Percentiles rank a stretch among this genome's conserved stretches.
Evolutionary conservation across 2,329 filamentous ascomycete species (phyloP).

Genomic region (Colletotrichum brevisporum): DNA sequence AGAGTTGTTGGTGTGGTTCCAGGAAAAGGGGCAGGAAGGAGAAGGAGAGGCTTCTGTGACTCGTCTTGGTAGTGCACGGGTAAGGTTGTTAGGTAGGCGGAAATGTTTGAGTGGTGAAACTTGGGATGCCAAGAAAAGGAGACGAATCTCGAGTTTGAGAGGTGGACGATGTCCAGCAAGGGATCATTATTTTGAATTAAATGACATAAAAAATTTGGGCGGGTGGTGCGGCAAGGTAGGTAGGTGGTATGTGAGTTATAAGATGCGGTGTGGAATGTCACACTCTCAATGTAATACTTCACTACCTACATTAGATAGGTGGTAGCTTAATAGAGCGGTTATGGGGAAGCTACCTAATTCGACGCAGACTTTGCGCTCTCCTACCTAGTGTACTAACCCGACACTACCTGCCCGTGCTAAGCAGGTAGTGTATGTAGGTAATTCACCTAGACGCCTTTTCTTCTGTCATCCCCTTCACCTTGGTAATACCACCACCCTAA

Average conservation of each 20-base stretch:
- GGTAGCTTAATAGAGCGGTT: no score
- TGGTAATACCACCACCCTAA: no score
- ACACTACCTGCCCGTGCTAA: no score
- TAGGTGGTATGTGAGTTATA: constrained; percentile 3
- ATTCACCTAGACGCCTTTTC: no score
- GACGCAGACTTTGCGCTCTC: no score
- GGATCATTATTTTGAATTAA: neutral
- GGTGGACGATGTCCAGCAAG: constrained; percentile 8
- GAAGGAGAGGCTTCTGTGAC: constrained; percentile 4
- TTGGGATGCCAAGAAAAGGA: constrained; percentile 35
- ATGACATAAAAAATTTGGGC: constrained; percentile 1
- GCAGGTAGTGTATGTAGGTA: no score
- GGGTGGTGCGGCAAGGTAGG: constrained; percentile 2
- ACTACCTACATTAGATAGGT: no score
- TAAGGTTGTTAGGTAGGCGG: neutral
- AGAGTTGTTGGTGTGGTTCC: neutral
- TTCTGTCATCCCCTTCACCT: no score
- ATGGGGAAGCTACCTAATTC: no score
- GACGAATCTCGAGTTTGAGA: constrained; percentile 28
- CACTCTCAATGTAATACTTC: no score
- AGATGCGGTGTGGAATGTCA: neutral
- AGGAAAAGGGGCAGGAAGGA: constrained; percentile 17
- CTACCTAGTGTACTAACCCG: no score
- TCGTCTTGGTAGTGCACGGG: constrained; percentile 16
- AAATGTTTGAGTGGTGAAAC: constrained; percentile 23